These are phyloP conservation scores for Glonium stellatum DNA, from an alignment of 495 filamentous ascomycete genomes.

Conservation along the genomic window DNA sequence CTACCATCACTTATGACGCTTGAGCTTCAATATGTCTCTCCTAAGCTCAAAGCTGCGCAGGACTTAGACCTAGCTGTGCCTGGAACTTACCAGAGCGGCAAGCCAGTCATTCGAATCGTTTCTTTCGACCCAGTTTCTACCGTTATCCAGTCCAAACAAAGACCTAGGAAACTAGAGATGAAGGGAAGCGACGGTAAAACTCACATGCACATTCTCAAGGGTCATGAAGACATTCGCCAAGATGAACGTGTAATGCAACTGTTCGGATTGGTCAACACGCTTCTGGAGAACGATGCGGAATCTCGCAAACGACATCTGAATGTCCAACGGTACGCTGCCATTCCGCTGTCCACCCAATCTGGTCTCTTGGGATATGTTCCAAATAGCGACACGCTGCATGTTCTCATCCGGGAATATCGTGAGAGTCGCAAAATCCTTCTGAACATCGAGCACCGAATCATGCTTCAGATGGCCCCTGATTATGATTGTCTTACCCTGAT, in stretches of 20 bases:
- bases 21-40: slow-evolving; percentile 95
- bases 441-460: slow-evolving; percentile 98
- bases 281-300: slow-evolving; percentile 85
- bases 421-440: slow-evolving; percentile 94
- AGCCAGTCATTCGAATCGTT: slow-evolving; percentile 76
- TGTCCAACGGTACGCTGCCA: slow-evolving; percentile 89
- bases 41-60: slow-evolving; percentile 72
- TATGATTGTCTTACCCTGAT: slow-evolving; percentile 97
- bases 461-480: slow-evolving; percentile 99
- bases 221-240: slow-evolving; percentile 96
- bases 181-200: slow-evolving; percentile 78
- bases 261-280: slow-evolving; percentile 91
- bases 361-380: slow-evolving; percentile 96
- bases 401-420: slow-evolving; percentile 92
- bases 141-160: slow-evolving; percentile 95
- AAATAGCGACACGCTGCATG: slow-evolving; percentile 93
- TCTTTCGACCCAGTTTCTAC: slow-evolving; percentile 81
- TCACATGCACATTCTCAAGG: slow-evolving; percentile 87
- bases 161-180: slow-evolving; percentile 80
- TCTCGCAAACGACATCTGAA: slow-evolving; percentile 94
- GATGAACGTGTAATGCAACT: slow-evolving; percentile 99
- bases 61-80: slow-evolving; percentile 88
- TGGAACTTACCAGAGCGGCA: slow-evolving; percentile 85
- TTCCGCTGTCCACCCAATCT: slow-evolving; percentile 91
- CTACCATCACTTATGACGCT: slow-evolving; percentile 82